phyloP scores from a whole-genome alignment of 345 rosid species.

The Brassica juncea region DNA sequence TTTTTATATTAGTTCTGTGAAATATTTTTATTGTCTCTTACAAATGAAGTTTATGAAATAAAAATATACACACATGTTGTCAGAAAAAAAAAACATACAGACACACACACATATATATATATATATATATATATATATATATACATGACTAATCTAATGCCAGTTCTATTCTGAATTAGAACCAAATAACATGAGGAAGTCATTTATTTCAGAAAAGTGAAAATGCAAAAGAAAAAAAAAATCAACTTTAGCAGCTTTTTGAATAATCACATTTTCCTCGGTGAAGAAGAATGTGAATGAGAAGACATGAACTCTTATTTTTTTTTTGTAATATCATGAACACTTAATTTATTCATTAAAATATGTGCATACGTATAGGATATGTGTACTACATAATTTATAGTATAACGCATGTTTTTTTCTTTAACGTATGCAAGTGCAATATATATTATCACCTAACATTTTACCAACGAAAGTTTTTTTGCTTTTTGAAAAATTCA shows the following conservation, averaged over 20 bases:
- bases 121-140: not conserved
- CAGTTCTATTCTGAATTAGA: not conserved
- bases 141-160: not conserved
- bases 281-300: not conserved
- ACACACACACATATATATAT: not conserved
- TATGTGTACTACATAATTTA: conserved; percentile 1
- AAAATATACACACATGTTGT: not conserved
- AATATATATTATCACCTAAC: not conserved
- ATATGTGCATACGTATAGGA: not conserved
- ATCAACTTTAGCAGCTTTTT: not conserved
- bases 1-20: not conserved
- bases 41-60: too few relatives aligned
- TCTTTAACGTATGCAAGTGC: not conserved
- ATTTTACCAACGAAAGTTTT: not conserved
- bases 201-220: not conserved
- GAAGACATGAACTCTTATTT: not conserved
- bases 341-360: not conserved
- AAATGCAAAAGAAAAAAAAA: not conserved
- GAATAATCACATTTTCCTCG: not conserved
- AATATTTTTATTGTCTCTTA: too few relatives aligned
- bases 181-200: not conserved
- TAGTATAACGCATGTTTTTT: not conserved
- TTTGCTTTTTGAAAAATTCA: not conserved
- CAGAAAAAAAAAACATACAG: not conserved
- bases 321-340: not conserved